Evolutionary conservation across 805 yeast species (phyloP).

Genomic region (Brettanomyces anomalus): DNA sequence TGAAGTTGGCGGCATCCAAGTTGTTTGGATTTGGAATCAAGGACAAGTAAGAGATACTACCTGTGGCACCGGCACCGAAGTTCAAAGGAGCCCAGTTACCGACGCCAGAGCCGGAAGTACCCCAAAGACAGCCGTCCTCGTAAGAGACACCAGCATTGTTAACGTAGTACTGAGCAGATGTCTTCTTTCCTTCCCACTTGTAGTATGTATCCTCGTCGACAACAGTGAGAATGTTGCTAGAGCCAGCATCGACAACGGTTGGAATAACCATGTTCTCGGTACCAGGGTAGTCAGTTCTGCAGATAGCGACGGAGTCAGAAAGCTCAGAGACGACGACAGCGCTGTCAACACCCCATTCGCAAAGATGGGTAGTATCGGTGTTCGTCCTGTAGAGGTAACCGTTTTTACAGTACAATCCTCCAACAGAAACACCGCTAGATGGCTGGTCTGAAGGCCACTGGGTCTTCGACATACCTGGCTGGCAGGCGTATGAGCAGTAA

Average conservation of each 20-base stretch:
- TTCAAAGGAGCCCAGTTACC: conserved; percentile 99
- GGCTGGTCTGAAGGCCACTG: conserved; percentile 96
- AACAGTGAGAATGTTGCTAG: conserved; percentile 58
- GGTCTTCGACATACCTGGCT: conserved; percentile 97
- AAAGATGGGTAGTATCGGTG: conserved; percentile 55
- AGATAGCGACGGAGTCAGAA: conserved; percentile 65
- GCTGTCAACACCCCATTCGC: conserved; percentile 76
- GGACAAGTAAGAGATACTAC: conserved; percentile 71
- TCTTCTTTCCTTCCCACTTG: conserved; percentile 69
- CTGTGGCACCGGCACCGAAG: conserved; percentile 83
- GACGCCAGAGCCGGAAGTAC: conserved; percentile 61
- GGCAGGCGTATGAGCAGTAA: conserved; percentile 97
- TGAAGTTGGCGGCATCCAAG: conserved; percentile 46
- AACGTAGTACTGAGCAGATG: conserved; percentile 95
- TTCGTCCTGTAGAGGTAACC: conserved; percentile 84
- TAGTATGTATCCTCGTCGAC: conserved; percentile 74
- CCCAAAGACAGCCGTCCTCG: conserved; percentile 95
- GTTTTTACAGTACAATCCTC: conserved; percentile 80
- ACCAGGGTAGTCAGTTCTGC: conserved; percentile 99
- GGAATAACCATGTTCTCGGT: conserved; percentile 98
- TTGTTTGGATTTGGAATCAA: conserved; percentile 95
- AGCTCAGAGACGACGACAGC: conserved; percentile 64
- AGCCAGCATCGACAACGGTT: conserved; percentile 69
- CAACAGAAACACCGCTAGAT: conserved; percentile 78
- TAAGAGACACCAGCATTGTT: conserved; percentile 90